Evolutionary conservation across 306 rosid genomes (phyloP), one percentile per base, ranked within the genome.

Genomic region (Medicago arabica): DNA sequence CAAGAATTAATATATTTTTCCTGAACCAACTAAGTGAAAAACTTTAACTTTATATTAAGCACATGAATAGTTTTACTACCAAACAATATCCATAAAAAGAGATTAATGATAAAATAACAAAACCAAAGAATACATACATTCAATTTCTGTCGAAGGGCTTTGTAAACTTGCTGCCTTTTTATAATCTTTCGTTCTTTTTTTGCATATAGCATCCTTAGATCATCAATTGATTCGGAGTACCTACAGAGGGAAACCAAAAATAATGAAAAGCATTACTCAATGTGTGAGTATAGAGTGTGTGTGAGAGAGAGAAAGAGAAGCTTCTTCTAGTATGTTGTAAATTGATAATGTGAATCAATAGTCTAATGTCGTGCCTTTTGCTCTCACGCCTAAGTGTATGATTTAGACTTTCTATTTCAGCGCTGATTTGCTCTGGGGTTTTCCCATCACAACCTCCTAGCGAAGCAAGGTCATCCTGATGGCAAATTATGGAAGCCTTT

Each of bases 401-500:
- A 59, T 85, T 81, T 63, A 91, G 77, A 71, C 85, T 81, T 58
- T 84, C 87, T 76, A 93, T 16, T 74, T 84, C 88, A 4, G 91
- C 89, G 67, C 90, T 93, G 75, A 91, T 88, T 80, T 91, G 86
- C 81, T 86, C 97, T 6, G 97, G 93, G 23, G 89, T 88, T 82
- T 86, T 80, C 80, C 88, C 89, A 65, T 84, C 86, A 67, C 86
- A 85, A 62, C 85, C 93, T 73, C 90, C 92, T 41, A 86, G 78
- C 23, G 87, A 88, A 63, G 86, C 79, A 74, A 91, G 81, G 68
- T 93, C 97, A 66, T 74, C 60, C 89, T 85, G 88, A 18, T 86
- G 78, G 82, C 97, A 93, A 71, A 91, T 82, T 76, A 88, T 78
- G 28, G 97, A 89, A 83, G 98, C 97, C 82, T 93, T 93, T 73